Evolutionary conservation across 306 rosid species (phyloP).

Genomic region (Quercus glauca): DNA sequence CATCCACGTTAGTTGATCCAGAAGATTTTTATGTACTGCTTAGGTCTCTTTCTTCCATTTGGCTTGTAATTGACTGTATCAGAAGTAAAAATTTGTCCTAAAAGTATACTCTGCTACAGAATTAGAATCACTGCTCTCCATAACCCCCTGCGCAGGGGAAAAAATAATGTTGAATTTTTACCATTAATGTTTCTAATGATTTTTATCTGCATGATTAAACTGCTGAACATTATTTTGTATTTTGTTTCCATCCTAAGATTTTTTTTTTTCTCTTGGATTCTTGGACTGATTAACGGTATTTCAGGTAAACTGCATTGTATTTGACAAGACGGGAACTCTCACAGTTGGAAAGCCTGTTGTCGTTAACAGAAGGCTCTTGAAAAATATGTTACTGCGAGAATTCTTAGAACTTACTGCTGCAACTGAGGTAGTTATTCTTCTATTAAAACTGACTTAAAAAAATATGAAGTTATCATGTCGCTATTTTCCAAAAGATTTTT

Average conservation of each 20-base stretch:
- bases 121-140: no score
- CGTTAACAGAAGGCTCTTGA: conserved; percentile 49
- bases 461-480: background rate
- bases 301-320: conserved; percentile 81
- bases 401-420: conserved; percentile 72
- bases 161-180: no score
- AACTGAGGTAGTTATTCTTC: conserved; percentile 52
- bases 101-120: background rate
- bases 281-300: conserved; percentile 1
- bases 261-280: background rate
- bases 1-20: background rate
- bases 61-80: background rate
- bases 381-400: conserved; percentile 27
- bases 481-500: background rate
- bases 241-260: background rate
- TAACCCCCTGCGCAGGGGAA: no score
- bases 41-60: background rate
- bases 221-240: background rate
- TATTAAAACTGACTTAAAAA: background rate
- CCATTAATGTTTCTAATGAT: no score
- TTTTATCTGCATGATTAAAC: no score
- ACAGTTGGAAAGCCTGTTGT: conserved; percentile 78
- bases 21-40: background rate
- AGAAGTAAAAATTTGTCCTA: conserved; percentile 15
- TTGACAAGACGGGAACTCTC: conserved; percentile 94